A percentile compares a stretch with the other conserved stretches of the same genome.
phyloP scores from a whole-genome alignment of 1,284 basidiomycete species.

The Termitomyces sp. region DNA sequence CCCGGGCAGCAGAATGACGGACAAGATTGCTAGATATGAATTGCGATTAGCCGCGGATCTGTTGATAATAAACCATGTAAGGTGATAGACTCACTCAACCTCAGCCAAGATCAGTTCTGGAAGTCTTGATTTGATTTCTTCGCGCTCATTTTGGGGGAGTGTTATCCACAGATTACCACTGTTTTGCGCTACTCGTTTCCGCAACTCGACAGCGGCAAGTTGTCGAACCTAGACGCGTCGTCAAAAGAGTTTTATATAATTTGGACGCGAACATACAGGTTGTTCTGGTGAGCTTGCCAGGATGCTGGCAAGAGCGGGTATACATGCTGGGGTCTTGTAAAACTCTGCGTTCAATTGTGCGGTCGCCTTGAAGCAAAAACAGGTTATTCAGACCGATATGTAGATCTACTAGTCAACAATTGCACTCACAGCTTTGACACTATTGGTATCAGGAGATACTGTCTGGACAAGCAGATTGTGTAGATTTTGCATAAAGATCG shows the following conservation, averaged over 20 bases:
- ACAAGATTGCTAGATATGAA: constrained; percentile 67
- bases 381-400: constrained; percentile 4
- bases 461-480: constrained; percentile 83
- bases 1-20: constrained; percentile 86
- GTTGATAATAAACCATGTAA: constrained; percentile 1
- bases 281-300: constrained; percentile 80
- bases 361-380: constrained; percentile 66
- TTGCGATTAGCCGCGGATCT: constrained; percentile 11
- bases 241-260: background rate
- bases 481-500: constrained; percentile 69
- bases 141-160: constrained; percentile 66
- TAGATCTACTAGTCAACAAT: constrained; percentile 17
- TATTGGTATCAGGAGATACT: constrained; percentile 80
- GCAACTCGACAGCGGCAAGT: constrained; percentile 95
- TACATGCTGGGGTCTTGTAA: constrained; percentile 88
- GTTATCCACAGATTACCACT: constrained; percentile 84
- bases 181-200: constrained; percentile 85
- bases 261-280: constrained; percentile 40
- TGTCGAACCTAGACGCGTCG: constrained; percentile 76
- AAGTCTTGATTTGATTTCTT: constrained; percentile 83
- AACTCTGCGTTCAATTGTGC: constrained; percentile 85
- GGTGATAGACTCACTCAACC: constrained; percentile 52
- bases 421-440: constrained; percentile 78
- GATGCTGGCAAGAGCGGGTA: constrained; percentile 89
- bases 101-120: constrained; percentile 80